phyloP scores from a whole-genome alignment of 2,329 filamentous ascomycete species.

The Acephala macrosclerotiorum region DNA sequence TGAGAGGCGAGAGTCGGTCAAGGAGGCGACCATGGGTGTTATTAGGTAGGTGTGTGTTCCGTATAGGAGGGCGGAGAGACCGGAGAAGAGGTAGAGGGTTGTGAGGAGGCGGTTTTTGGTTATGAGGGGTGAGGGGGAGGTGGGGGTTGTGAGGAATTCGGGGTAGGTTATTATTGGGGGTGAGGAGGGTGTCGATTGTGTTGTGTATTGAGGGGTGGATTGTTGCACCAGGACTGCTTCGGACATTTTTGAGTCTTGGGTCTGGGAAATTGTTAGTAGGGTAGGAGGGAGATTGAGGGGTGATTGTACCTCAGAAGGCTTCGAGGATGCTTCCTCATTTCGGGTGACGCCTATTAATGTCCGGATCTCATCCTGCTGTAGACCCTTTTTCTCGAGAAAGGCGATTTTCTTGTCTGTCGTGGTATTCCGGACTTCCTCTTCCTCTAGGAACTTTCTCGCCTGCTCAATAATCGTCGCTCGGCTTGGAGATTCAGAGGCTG shows the following conservation, averaged over 20 bases:
- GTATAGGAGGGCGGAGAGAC: slow-evolving; percentile 70
- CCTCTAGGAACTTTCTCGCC: slow-evolving; percentile 77
- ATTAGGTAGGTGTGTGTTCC: slow-evolving; percentile 75
- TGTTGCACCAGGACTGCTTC: slow-evolving; percentile 3
- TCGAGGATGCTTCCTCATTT: slow-evolving; percentile 37
- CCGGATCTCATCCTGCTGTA: slow-evolving; percentile 72
- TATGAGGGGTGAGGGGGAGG: slow-evolving; percentile 65
- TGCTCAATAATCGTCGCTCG: slow-evolving; percentile 61
- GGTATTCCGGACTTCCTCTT: slow-evolving; percentile 74
- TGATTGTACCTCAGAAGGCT: slow-evolving; percentile 15
- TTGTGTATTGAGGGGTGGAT: slow-evolving; percentile 13
- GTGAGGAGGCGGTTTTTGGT: slow-evolving; percentile 65
- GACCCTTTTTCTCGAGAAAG: slow-evolving; percentile 81
- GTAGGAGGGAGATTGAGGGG: slow-evolving; percentile 1
- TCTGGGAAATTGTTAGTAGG: slow-evolving; percentile 10
- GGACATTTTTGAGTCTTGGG: slow-evolving; percentile 1
- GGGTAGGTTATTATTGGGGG: slow-evolving; percentile 73
- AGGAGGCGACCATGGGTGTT: slow-evolving; percentile 61
- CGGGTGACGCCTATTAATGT: slow-evolving; percentile 59
- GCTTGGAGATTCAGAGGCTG: slow-evolving; percentile 21
- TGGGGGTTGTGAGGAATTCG: slow-evolving; percentile 68
- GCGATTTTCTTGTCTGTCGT: slow-evolving; percentile 75
- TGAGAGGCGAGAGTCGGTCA: slow-evolving; percentile 60
- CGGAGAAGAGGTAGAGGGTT: slow-evolving; percentile 64
- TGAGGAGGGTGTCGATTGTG: slow-evolving; percentile 44